Evolutionary conservation across 306 rosid species (phyloP).

Genomic region (Argentina anserina): DNA sequence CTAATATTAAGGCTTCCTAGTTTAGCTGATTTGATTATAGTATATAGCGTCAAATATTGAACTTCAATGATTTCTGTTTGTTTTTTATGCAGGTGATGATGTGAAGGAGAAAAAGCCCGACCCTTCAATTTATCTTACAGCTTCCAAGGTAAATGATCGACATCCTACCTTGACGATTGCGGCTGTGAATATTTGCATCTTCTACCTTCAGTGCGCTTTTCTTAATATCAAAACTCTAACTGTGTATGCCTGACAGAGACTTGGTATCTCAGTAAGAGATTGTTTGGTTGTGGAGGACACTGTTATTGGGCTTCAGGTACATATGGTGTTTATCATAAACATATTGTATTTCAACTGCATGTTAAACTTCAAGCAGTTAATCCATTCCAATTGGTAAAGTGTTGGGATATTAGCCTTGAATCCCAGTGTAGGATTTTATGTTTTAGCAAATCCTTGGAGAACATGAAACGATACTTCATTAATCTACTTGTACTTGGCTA

Average conservation of each 20-base stretch:
- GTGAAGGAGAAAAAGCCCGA: constrained; percentile 95
- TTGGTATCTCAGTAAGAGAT: constrained; percentile 57
- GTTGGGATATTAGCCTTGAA: background rate
- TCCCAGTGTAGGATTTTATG: too few relatives aligned
- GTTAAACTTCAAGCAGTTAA: background rate
- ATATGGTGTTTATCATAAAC: constrained; percentile 9
- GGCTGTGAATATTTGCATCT: background rate
- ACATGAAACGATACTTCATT: background rate
- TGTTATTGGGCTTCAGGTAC: constrained; percentile 86
- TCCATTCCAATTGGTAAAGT: background rate
- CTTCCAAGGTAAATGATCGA: constrained; percentile 53
- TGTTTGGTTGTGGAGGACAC: constrained; percentile 91
- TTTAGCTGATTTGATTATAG: background rate
- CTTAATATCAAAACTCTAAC: background rate
- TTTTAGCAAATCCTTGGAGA: background rate
- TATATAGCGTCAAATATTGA: background rate
- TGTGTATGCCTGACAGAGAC: constrained; percentile 49
- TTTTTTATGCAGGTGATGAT: constrained; percentile 72
- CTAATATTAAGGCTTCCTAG: background rate
- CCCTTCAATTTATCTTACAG: constrained; percentile 81
- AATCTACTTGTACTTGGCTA: constrained; percentile 2
- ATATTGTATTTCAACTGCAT: constrained; percentile 1
- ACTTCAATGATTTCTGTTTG: background rate
- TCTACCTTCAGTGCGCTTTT: background rate
- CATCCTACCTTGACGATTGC: background rate